A percentile compares a stretch with the other conserved stretches of the same genome.
These are phyloP conservation scores for Cordyceps javanica DNA, from an alignment of 2,329 filamentous ascomycete species.

Conservation along the genomic window DNA sequence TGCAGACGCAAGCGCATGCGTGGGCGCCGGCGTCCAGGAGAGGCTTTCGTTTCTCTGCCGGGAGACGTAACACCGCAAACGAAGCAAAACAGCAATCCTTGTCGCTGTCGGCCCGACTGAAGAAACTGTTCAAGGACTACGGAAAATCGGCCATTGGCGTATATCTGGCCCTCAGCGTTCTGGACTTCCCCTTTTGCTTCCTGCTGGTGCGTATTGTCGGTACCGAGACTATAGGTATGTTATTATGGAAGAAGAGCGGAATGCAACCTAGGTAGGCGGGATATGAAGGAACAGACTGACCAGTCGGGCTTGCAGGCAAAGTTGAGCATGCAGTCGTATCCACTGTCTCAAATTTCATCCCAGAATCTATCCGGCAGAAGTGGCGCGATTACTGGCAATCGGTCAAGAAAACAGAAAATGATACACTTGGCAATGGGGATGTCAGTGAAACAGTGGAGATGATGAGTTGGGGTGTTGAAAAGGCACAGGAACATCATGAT, in stretches of 20 bases:
- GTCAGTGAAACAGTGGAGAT: conserved; percentile 43
- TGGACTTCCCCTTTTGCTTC: conserved; percentile 96
- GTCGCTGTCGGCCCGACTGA: conserved; percentile 65
- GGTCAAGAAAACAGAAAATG: conserved; percentile 39
- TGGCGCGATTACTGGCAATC: conserved; percentile 45
- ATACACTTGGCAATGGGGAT: conserved; percentile 36
- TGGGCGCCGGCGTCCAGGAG: conserved; percentile 16
- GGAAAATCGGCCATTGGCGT: conserved; percentile 92
- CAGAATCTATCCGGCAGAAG: conserved; percentile 49
- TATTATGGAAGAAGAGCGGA: background rate
- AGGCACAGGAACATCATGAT: conserved; percentile 55
- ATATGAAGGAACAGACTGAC: background rate
- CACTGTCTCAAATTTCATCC: conserved; percentile 51
- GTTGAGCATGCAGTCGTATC: conserved; percentile 64
- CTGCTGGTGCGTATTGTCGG: conserved; percentile 76
- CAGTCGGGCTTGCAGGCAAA: conserved; percentile 34
- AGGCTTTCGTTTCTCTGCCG: conserved; percentile 30
- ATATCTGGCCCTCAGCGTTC: conserved; percentile 72
- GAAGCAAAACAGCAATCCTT: conserved; percentile 23
- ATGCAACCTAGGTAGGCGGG: background rate
- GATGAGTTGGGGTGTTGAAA: conserved; percentile 55
- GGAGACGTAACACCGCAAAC: conserved; percentile 23
- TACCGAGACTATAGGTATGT: conserved; percentile 73
- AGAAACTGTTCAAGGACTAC: conserved; percentile 84
- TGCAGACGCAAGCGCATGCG: background rate